Base-by-base conservation (phyloP, 2,329 filamentous ascomycete species). In the Ilyonectria mors-panacis region DNA sequence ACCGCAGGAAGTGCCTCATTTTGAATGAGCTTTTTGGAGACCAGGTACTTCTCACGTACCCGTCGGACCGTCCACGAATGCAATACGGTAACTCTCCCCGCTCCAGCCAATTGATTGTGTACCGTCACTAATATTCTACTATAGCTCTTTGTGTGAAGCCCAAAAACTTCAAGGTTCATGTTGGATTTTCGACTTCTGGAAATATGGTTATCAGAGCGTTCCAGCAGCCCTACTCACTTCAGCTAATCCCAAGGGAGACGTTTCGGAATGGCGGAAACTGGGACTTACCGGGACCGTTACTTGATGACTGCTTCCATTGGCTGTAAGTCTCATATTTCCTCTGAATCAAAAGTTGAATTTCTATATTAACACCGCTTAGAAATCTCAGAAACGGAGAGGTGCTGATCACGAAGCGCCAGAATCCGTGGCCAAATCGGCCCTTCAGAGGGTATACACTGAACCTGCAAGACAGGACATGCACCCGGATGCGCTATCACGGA, bases 221-320 rank as follows among this genome's bases (percentile, higher is more conserved):
- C 17, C 30, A 58, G n/a, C 23, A 45, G 2, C 35, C 19, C 1
- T 73, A 75, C 48, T 69, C 69, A 1, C 51, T 75, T 13, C 72
- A 75, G 39, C 47, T 75, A 12, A 73, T 75, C 28, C 72, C 63
- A 3, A 67, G 70, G 26, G 67, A 71, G 1, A 55, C 17, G 3
- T 75, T 75, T 13, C 60, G 58, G 2, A 60, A 67, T 33, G 65
- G 51, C 2, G 44, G 63, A 13, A 28, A 66, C 15, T 73, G 59
- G 0, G 88, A 89, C 68, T 78, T 91, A 1, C 90, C 89, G 0
- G 73, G 71, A 0, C 74, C 82, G 1, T 76, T 92, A 0, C 67
- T 89, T 0, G 71, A 84, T 0, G 77, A 83, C 10, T 90, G 85
- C 54, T 80, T 86, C 2, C 89, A 92, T 67, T 92, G 89, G 88